Base-by-base conservation (phyloP, 73 alveolate species). In the Urostyla sp. region DNA sequence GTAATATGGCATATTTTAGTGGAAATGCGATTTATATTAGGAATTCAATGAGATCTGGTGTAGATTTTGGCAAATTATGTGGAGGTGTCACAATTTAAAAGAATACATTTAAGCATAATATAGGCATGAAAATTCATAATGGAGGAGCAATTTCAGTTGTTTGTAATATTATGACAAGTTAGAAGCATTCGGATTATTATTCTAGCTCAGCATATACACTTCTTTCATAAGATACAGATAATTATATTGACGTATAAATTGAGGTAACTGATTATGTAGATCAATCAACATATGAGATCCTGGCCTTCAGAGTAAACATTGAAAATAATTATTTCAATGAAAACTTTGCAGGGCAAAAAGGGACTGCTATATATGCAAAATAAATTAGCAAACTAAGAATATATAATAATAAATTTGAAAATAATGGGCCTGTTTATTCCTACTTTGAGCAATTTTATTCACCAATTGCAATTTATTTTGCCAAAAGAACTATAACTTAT, bases 61-160 rank as follows among this genome's bases (percentile, higher is more conserved):
- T 5, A 7, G 27, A 50, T 7, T 50, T 18, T 50, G 23, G 23
- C 23, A 5, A 50, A 16, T 18, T 50, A 7, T 75, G 89, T 77
- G 72, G 67, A 43, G 89, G 89, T 0, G 67, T 53, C 44, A 5
- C 32, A 5, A 54, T 77, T 16, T 30, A 60, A 44, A 51, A 38
- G 10, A 8, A 27, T 26, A 10, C 1, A 7, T 77, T 77, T 55
- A n/a, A 15, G 10, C 28, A 61, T 13, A 77, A 77, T 49, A 54
- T 28, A 16, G 89, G 89, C 34, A 40, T 77, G 69, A 77, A 77
- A 43, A 49, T 57, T 5, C 61, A 35, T 31, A 77, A 61, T 45
- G 89, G 89, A 1, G 89, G 89, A 7, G 89, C 89, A 32, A 58
- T 77, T n/a, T 28, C 75, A 5, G 44, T 36, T 27, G 0, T 18